Percentiles rank a stretch among this genome's conserved stretches.
phyloP scores from a whole-genome alignment of 140 eudicot species.

The Erigeron philadelphicus region DNA sequence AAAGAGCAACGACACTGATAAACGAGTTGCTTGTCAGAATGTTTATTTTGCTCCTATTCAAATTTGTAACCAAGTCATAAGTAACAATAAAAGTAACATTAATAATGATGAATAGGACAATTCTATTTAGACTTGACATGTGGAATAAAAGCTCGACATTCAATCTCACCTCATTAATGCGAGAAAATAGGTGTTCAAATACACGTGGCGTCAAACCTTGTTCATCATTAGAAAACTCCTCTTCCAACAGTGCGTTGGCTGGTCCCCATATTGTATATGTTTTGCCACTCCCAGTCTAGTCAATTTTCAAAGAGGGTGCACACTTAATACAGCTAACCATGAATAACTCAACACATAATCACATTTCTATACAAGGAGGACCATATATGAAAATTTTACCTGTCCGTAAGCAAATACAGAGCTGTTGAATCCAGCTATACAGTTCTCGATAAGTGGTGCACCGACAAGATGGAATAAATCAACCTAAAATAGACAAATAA shows the following conservation, averaged over 20 bases:
- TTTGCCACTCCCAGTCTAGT: slow-evolving; percentile 95
- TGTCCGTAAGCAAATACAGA: slow-evolving; percentile 98
- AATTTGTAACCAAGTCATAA: slow-evolving; percentile 17
- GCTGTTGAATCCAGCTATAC: slow-evolving; percentile 93
- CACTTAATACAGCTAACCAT: slow-evolving; percentile 4
- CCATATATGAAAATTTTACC: slow-evolving; percentile 36
- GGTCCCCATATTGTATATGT: slow-evolving; percentile 99
- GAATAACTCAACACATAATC: background rate
- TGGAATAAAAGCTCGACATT: background rate
- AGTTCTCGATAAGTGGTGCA: slow-evolving; percentile 91
- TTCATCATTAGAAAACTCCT: slow-evolving; percentile 50
- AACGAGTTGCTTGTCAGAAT: slow-evolving; percentile 64
- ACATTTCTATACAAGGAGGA: background rate
- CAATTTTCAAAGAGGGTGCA: slow-evolving; percentile 14
- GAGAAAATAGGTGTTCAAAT: slow-evolving; percentile 60
- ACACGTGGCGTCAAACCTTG: slow-evolving; percentile 97
- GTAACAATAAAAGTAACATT: background rate
- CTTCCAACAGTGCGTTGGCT: slow-evolving; percentile 66
- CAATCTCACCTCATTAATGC: slow-evolving; percentile 70
- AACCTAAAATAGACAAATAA: slow-evolving; percentile 37
- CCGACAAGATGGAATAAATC: slow-evolving; percentile 88
- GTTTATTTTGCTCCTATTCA: slow-evolving; percentile 73
- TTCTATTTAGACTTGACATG: background rate
- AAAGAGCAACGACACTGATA: slow-evolving; percentile 98
- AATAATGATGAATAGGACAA: slow-evolving; percentile 5